Conservation (phyloP, 2,329 filamentous ascomycete genomes). For the Aquanectria penicillioides region DNA sequence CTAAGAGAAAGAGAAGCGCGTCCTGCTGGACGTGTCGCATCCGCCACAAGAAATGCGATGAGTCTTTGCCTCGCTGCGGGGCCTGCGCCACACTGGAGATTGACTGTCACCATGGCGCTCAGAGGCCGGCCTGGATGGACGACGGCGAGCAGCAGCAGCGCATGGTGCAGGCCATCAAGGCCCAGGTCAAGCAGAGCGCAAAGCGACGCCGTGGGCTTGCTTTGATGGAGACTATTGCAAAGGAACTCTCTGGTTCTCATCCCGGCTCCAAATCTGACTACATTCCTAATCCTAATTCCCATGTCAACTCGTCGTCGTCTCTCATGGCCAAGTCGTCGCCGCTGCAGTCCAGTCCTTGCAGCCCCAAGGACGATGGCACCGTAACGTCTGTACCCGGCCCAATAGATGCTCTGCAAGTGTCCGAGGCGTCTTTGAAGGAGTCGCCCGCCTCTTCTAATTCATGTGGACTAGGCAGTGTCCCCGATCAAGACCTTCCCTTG, state of each 20-base stretch:
- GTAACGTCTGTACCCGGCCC: too few relatives aligned
- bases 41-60: conserved; percentile 65
- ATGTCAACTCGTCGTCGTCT: too few relatives aligned
- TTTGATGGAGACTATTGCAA: conserved; percentile 14
- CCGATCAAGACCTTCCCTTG: neutral
- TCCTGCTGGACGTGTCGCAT: conserved; percentile 63
- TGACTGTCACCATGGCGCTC: conserved; percentile 55
- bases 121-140: conserved; percentile 61
- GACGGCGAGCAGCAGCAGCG: conserved; percentile 35
- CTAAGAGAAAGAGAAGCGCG: neutral
- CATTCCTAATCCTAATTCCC: neutral
- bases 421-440: neutral
- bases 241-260: neutral
- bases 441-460: neutral
- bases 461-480: too few relatives aligned
- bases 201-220: conserved; percentile 46
- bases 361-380: too few relatives aligned
- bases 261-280: neutral
- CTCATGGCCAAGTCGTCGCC: neutral
- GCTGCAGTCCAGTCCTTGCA: too few relatives aligned
- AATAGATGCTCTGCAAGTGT: too few relatives aligned
- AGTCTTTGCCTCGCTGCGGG: conserved; percentile 54
- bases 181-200: conserved; percentile 36
- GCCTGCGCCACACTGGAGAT: conserved; percentile 57
- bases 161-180: conserved; percentile 34